Conservation (phyloP, 1,139 yeast species). For the Entelexis sorbosivorans region DNA sequence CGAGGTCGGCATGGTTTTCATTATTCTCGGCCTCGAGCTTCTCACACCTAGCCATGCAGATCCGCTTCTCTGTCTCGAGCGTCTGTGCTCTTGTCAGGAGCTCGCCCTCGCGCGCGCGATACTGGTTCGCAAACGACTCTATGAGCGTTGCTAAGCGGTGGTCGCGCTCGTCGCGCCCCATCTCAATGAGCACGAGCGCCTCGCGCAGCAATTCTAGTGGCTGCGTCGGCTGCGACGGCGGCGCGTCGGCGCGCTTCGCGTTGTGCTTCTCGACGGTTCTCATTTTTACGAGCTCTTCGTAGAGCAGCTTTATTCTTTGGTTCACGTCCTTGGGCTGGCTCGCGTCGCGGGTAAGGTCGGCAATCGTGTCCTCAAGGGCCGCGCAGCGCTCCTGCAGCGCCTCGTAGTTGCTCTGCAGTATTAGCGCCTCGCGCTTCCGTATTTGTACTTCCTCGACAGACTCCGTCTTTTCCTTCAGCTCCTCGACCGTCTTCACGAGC, state of each 20-base stretch:
- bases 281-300: conserved; percentile 8
- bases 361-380: not conserved
- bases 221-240: not conserved
- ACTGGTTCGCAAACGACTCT: conserved; percentile 15
- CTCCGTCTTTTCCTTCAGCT: conserved; percentile 4
- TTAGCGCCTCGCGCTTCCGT: conserved; percentile 8
- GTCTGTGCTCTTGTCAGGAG: conserved; percentile 9
- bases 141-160: conserved; percentile 9
- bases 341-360: not conserved
- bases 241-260: not conserved
- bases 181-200: conserved; percentile 9
- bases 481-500: conserved; percentile 19
- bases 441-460: conserved; percentile 8
- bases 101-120: conserved; percentile 19
- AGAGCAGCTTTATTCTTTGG: conserved; percentile 5
- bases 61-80: conserved; percentile 14
- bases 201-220: conserved; percentile 8
- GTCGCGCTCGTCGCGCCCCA: conserved; percentile 10
- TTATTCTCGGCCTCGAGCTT: conserved; percentile 13
- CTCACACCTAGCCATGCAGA: conserved; percentile 17
- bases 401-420: conserved; percentile 1
- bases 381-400: conserved; percentile 2
- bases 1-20: conserved; percentile 8
- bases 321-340: conserved; percentile 1
- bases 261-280: conserved; percentile 4